A percentile compares a stretch with the other conserved stretches of the same genome.
phyloP scores from a whole-genome alignment of 169 alveolate genomes.

The Cryptosporidium baileyi region DNA sequence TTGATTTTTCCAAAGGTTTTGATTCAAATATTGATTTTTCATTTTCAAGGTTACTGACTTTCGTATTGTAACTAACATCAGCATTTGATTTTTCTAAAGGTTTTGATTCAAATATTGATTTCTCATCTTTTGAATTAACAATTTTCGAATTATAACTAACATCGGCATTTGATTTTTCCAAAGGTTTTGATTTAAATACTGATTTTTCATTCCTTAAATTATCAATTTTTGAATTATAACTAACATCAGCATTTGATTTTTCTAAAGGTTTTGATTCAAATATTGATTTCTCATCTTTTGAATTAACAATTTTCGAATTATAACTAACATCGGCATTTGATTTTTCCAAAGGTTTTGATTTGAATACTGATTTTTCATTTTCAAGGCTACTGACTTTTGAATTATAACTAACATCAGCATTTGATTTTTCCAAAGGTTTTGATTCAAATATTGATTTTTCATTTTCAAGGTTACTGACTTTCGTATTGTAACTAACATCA shows the following conservation, averaged over 20 bases:
- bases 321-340: conserved; percentile 30
- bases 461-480: neutral
- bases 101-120: neutral
- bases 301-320: neutral
- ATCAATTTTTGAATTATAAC: neutral
- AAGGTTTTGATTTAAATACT: conserved; percentile 3
- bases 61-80: neutral
- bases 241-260: neutral
- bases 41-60: neutral
- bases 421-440: neutral
- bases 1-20: neutral
- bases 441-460: conserved; percentile 17
- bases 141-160: neutral
- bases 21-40: neutral
- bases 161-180: neutral
- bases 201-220: neutral
- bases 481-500: conserved; percentile 17
- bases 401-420: conserved; percentile 5
- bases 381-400: neutral
- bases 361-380: conserved; percentile 15
- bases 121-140: neutral
- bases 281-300: neutral
- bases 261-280: conserved; percentile 1
- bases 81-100: neutral
- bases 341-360: neutral